Base-by-base conservation (phyloP, 805 yeast species). In the Lachancea quebecensis region DNA sequence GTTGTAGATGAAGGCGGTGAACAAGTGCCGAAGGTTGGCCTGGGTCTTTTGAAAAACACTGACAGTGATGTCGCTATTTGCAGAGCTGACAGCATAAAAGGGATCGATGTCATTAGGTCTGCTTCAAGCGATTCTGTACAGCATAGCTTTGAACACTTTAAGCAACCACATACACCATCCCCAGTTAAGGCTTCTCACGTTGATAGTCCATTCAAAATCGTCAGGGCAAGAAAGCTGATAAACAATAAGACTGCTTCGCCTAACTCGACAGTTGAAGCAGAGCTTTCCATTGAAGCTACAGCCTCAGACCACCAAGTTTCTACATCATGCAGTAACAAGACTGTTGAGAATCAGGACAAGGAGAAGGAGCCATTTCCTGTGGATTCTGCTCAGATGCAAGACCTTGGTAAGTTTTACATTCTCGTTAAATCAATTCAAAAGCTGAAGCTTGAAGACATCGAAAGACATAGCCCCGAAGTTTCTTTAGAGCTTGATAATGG, bases 401-500 rank as follows among this genome's bases (percentile, higher is more conserved):
- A 59, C 51, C 14, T 40, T 18, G 88, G 87, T 10, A 67, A 78
- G 29, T 57, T 81, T 7, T 81, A 80, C 59, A 55, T 81, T 35
- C 63, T 75, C 38, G 64, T 81, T 11, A 64, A 73, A 41, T 73
- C 73, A 1, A 59, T 79, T 38, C 66, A 67, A 44, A 70, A 69
- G 28, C 53, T 81, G 18, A 60, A 62, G n/a, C 58, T 81, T 34
- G 75, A 81, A 1, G 78, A 74, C 16, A 51, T 77, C 28, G 55
- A 53, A 16, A 59, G 62, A 7, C 74, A 73, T 40, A 64, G 73
- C 15, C 81, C 78, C 1, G 68, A 71, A 45, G 73, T 78, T 58
- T 71, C 74, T 42, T 52, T 80, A 15, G 74, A 78, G 4, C 56
- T 69, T 42, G 96, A 89, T 60, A 89, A 89, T 59, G 95, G 95